A percentile compares a stretch with the other conserved stretches of the same genome.
These are phyloP conservation scores for Sphagnum tenellum DNA, from an alignment of 225 moss, liverwort and hornwort genomes.

Conservation along the genomic window DNA sequence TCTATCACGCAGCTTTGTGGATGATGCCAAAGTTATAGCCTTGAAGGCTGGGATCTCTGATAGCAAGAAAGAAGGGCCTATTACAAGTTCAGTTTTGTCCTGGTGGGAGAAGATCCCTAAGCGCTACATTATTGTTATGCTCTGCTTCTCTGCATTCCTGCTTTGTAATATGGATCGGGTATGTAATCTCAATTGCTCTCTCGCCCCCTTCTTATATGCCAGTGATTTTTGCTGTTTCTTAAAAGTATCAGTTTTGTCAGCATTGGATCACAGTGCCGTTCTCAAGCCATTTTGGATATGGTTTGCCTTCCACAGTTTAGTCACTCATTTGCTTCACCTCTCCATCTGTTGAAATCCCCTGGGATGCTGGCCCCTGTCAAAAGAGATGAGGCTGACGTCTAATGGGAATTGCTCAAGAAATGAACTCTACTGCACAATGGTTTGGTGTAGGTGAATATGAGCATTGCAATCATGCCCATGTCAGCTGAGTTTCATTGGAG, in stretches of 20 bases:
- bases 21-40: slow-evolving; percentile 14
- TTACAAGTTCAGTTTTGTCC: background rate
- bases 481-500: slow-evolving; percentile 80
- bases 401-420: too few species aligned
- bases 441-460: slow-evolving; percentile 83
- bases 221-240: too few species aligned
- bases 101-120: slow-evolving; percentile 58
- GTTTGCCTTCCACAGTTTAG: too few species aligned
- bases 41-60: slow-evolving; percentile 15
- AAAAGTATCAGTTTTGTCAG: too few species aligned
- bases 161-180: slow-evolving; percentile 99
- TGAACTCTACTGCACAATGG: too few species aligned
- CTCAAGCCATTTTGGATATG: too few species aligned
- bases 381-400: background rate
- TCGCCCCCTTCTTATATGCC: too few species aligned
- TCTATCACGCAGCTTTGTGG: slow-evolving; percentile 2
- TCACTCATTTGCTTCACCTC: background rate
- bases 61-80: background rate
- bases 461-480: slow-evolving; percentile 96
- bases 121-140: slow-evolving; percentile 71
- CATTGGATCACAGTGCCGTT: too few species aligned
- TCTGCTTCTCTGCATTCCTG: slow-evolving; percentile 88
- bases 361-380: background rate
- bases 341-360: background rate
- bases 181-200: background rate